These are phyloP conservation scores for Pythium rhizo-oryzae DNA, from an alignment of 352 stramenopile species.

Conservation along the genomic window DNA sequence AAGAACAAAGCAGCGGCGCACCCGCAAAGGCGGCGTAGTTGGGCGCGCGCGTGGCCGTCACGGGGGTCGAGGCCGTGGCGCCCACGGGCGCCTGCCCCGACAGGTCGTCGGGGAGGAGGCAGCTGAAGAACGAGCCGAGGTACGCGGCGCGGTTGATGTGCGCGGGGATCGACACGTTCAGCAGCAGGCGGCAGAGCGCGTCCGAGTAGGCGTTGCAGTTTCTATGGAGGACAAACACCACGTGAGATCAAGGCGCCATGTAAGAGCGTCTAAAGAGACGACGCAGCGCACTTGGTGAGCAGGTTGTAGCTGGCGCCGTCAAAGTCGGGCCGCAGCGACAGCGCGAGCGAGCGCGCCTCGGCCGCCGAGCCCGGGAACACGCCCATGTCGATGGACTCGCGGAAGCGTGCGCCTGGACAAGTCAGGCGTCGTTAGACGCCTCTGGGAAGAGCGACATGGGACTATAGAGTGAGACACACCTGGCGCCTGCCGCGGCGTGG, in stretches of 20 bases:
- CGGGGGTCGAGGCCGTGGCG: slow-evolving; percentile 27
- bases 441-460: no score
- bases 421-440: not conserved
- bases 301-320: slow-evolving; percentile 91
- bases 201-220: slow-evolving; percentile 97
- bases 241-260: no score
- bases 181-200: slow-evolving; percentile 78
- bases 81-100: slow-evolving; percentile 66
- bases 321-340: slow-evolving; percentile 88
- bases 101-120: slow-evolving; percentile 63
- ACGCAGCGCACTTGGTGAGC: slow-evolving; percentile 65
- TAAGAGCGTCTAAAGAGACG: not conserved
- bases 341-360: slow-evolving; percentile 83
- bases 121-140: slow-evolving; percentile 89
- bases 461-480: slow-evolving; percentile 32
- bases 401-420: slow-evolving; percentile 79
- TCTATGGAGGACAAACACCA: slow-evolving; percentile 29
- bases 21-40: slow-evolving; percentile 70
- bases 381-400: slow-evolving; percentile 89
- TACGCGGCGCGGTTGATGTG: slow-evolving; percentile 95
- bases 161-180: slow-evolving; percentile 79
- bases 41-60: slow-evolving; percentile 30
- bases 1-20: slow-evolving; percentile 25
- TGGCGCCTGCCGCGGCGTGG: slow-evolving; percentile 57
- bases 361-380: slow-evolving; percentile 82